A percentile compares a stretch with the other conserved stretches of the same genome.
Conservation (phyloP, 2,329 filamentous ascomycete genomes). For the Pseudogymnoascus destructans region DNA sequence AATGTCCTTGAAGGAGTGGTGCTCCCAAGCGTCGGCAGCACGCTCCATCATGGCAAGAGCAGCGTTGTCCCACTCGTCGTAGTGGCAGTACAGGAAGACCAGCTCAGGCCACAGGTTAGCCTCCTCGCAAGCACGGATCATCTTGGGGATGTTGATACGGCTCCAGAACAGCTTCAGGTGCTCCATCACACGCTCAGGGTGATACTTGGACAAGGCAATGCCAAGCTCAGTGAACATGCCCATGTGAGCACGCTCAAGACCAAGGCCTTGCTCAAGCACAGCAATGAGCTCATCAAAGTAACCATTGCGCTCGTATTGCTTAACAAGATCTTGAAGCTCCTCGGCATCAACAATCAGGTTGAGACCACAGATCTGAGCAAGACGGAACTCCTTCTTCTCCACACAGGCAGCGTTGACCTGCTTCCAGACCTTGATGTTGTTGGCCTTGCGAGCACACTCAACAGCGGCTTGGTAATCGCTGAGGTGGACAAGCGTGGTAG, state of each 20-base stretch:
- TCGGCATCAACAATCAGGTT: slow-evolving; percentile 97
- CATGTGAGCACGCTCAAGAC: slow-evolving; percentile 86
- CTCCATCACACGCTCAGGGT: slow-evolving; percentile 93
- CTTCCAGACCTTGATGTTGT: slow-evolving; percentile 99
- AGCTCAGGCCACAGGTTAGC: slow-evolving; percentile 95
- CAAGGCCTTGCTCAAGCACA: slow-evolving; percentile 86
- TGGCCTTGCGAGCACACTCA: slow-evolving; percentile 94
- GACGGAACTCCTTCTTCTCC: slow-evolving; percentile 94
- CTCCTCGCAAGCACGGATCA: slow-evolving; percentile 86
- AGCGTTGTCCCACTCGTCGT: slow-evolving; percentile 96
- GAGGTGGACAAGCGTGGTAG: slow-evolving; percentile 93
- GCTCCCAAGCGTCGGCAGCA: slow-evolving; percentile 94
- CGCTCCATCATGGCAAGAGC: slow-evolving; percentile 96
- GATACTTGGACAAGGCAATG: slow-evolving; percentile 86
- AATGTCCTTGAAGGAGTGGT: slow-evolving; percentile 99
- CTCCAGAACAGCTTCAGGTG: slow-evolving; percentile 98
- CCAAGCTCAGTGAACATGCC: slow-evolving; percentile 92
- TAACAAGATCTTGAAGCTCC: slow-evolving; percentile 81
- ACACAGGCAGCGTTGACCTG: slow-evolving; percentile 96
- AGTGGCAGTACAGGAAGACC: slow-evolving; percentile 96
- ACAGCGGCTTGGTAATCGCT: slow-evolving; percentile 95
- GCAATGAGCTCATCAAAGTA: slow-evolving; percentile 98
- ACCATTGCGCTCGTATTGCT: slow-evolving; percentile 91
- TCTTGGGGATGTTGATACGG: slow-evolving; percentile 93
- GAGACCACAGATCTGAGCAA: slow-evolving; percentile 96